Base-by-base conservation (phyloP, 2,329 filamentous ascomycete genomes). In the Nothophoma quercina region DNA sequence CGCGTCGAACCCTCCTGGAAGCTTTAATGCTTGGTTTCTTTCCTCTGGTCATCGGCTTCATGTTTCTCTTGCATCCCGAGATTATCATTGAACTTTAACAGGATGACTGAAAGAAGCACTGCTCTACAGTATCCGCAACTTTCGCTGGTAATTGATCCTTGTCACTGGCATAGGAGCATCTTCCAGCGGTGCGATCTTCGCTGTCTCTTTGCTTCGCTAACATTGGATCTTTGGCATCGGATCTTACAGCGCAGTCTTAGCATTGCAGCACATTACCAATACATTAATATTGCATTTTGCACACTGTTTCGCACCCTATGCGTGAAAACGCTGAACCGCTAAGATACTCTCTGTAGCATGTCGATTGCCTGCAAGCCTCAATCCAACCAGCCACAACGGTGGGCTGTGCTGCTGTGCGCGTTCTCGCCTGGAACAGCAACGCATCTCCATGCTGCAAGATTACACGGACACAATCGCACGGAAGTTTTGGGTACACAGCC, bases 11-110 rank as follows among this genome's bases (percentile, higher is more conserved):
- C 15, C 32, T 64, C 26, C 55, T 59, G 2, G 64, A 67, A 33
- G 62, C 62, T 12, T 41, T 65, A 19, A 56, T 68, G n/a, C 61
- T 62, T 33, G 65, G 62, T 10, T 51, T 69, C 3, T 51, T 68
- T 19, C 58, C 62, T 26, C 56, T 63, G 15, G 16, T 58, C 5
- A 51, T 64, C n/a, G 65, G 67, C 21, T 65, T 64, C 30, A 56
- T 56, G n/a, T 50, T 70, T 15, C 52, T 68, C n/a, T 22, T 58
- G 8, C 54, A 65, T 51, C 60, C 67, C 28, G 52, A 58, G 21
- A 58, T 65, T 4, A 58, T 67, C 29, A 65, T 65, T 53, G 57
- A 41, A 58, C 33, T 19, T 25, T 21, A 2, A 9, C 9, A 26
- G 10, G n/a, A 13, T 2, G 7, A 4, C 6, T 4, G 5, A 26